Evolutionary conservation across 306 rosid species (phyloP), one percentile per base, ranked within the genome.

Genomic region (Erythrophleum fordii): DNA sequence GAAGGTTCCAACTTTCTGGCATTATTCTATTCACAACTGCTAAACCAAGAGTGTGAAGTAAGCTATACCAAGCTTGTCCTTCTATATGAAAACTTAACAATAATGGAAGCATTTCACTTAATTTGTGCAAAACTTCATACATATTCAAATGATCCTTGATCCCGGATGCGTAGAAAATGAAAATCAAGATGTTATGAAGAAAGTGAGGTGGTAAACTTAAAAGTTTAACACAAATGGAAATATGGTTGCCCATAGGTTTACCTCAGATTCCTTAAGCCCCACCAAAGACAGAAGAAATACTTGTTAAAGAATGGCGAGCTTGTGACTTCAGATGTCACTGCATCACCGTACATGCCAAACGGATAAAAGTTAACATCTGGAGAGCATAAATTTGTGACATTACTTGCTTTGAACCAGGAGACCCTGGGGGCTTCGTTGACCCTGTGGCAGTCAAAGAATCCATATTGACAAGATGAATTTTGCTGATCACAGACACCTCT

Each of bases 311-410:
- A 95, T n/a, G 90, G 41, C 0, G 94, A 88, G 70, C 88, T 86
- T 62, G 94, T 90, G 52, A 93, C 97, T 23, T 89, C 65, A 2
- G 74, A 86, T 69, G 88, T 88, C 71, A 90, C 73, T 0, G 99
- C 93, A 73, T 95, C 98, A 60, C 92, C 94, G 8, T 92, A 93
- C 26, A 95, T 95, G 72, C 99, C 98, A 73, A 88, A 93, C 37
- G 51, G 83, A 78, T 90, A 92, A 51, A 78, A 90, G 39, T 39
- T 14, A 62, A 46, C 9, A 10, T 77, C 59, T 61, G 98, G 94
- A 58, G 86, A 85, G 83, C 99, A 95, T 9, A 78, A 72, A 17
- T 76, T 74, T 75, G 91, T 85, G 74, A 92, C 79, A 58, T 95
- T 92, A 77, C 93, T 93, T 26, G 86, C 73, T 29, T 17, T 37